Conservation (phyloP, 768 basidiomycete species). For the Inosperma sp. region DNA sequence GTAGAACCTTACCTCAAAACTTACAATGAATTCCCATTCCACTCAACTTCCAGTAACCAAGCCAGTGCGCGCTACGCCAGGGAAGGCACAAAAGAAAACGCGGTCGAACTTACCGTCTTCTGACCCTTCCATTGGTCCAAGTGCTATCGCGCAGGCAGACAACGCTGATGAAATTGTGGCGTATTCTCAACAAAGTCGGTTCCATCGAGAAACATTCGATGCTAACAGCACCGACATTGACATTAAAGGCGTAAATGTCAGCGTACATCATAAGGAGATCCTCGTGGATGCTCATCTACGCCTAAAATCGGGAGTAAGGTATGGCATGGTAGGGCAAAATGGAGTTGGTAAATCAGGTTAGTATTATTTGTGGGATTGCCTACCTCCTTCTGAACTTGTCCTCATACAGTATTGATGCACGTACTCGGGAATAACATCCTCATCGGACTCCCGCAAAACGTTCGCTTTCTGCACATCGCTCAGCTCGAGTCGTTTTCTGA, state of each 20-base stretch:
- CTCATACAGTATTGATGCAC: constrained; percentile 25
- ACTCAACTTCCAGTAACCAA: too few species aligned
- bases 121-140: too few species aligned
- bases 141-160: too few species aligned
- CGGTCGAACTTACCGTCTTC: too few species aligned
- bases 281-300: constrained; percentile 49
- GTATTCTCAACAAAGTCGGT: constrained; percentile 45
- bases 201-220: constrained; percentile 45
- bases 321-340: constrained; percentile 54
- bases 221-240: constrained; percentile 43
- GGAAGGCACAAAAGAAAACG: too few species aligned
- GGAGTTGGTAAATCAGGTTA: constrained; percentile 51
- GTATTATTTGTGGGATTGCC: constrained; percentile 7
- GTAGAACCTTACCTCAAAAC: too few species aligned
- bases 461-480: constrained; percentile 30
- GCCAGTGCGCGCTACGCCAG: too few species aligned
- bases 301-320: constrained; percentile 45
- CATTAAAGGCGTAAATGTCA: constrained; percentile 48
- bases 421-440: constrained; percentile 29
- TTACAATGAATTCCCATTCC: too few species aligned
- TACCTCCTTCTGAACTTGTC: background rate
- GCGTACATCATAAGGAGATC: constrained; percentile 48
- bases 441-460: constrained; percentile 31
- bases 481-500: constrained; percentile 29
- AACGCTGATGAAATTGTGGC: constrained; percentile 39